phyloP scores from a whole-genome alignment of 1,139 yeast genomes.

The Zygoascus sp. region DNA sequence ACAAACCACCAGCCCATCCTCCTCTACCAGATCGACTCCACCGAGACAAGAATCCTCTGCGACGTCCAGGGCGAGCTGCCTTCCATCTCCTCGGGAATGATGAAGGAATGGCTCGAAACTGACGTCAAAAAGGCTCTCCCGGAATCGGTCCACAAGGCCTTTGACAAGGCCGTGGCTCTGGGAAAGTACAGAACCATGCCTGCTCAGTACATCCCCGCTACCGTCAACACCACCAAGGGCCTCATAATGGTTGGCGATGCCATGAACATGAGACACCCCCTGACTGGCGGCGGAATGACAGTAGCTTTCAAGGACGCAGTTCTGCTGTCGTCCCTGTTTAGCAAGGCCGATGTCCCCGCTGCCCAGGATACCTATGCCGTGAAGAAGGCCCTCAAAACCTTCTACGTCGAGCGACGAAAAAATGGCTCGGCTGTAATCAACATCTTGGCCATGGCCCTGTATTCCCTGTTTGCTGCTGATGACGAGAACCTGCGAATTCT shows the following conservation, averaged over 20 bases:
- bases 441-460: slow-evolving; percentile 85
- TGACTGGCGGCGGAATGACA: slow-evolving; percentile 99
- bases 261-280: slow-evolving; percentile 94
- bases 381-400: slow-evolving; percentile 51
- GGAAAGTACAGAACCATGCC: slow-evolving; percentile 81
- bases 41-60: slow-evolving; percentile 83
- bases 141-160: slow-evolving; percentile 56
- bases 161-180: slow-evolving; percentile 50
- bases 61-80: slow-evolving; percentile 84
- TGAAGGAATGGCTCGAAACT: slow-evolving; percentile 54
- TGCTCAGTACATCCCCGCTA: slow-evolving; percentile 82
- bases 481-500: slow-evolving; percentile 57
- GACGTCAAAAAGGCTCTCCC: slow-evolving; percentile 73
- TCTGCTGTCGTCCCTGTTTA: slow-evolving; percentile 53
- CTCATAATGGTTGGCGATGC: slow-evolving; percentile 87
- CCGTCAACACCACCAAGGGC: slow-evolving; percentile 64
- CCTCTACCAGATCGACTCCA: slow-evolving; percentile 78
- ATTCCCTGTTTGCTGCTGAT: slow-evolving; percentile 86
- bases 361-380: slow-evolving; percentile 59
- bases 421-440: slow-evolving; percentile 77
- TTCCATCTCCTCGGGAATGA: slow-evolving; percentile 52
- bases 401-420: slow-evolving; percentile 70
- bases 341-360: slow-evolving; percentile 45
- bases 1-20: slow-evolving; percentile 75
- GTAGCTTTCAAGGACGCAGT: slow-evolving; percentile 90